Evolutionary conservation across 345 rosid species (phyloP).

Genomic region (Eutrema yunnanense): DNA sequence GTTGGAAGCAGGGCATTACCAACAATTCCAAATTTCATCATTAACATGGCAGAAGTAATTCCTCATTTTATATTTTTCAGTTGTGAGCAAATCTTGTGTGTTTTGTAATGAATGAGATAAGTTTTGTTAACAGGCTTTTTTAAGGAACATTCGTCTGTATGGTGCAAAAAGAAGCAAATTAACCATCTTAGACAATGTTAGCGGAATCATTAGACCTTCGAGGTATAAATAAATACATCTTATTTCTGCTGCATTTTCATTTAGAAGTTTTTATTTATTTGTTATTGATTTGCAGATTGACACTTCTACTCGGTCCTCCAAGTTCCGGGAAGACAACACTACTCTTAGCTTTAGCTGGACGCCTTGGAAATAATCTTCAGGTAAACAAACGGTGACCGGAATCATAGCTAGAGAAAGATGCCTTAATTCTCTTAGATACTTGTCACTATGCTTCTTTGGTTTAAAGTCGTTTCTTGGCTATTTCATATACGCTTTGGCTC

Average conservation of each 20-base stretch:
- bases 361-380: slow-evolving; percentile 66
- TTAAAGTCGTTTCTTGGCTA: slow-evolving; percentile 9
- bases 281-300: slow-evolving; percentile 45
- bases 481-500: background rate
- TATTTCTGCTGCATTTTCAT: background rate
- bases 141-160: slow-evolving; percentile 54
- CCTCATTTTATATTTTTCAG: background rate
- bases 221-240: slow-evolving; percentile 40
- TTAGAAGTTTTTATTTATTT: background rate
- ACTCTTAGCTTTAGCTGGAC: slow-evolving; percentile 91
- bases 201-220: slow-evolving; percentile 87
- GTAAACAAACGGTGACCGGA: slow-evolving; percentile 27
- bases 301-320: slow-evolving; percentile 94
- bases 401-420: background rate
- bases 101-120: background rate
- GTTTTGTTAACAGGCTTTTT: slow-evolving; percentile 43
- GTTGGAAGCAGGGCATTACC: slow-evolving; percentile 96
- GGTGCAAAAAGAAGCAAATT: slow-evolving; percentile 63
- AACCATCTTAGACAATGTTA: slow-evolving; percentile 69
- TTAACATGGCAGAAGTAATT: slow-evolving; percentile 83
- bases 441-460: background rate
- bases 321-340: slow-evolving; percentile 96
- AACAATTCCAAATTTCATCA: slow-evolving; percentile 85
- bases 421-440: background rate
- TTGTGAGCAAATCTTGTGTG: background rate